Conservation (phyloP, 2,329 filamentous ascomycete genomes). For the Stylonectria norvegica region DNA sequence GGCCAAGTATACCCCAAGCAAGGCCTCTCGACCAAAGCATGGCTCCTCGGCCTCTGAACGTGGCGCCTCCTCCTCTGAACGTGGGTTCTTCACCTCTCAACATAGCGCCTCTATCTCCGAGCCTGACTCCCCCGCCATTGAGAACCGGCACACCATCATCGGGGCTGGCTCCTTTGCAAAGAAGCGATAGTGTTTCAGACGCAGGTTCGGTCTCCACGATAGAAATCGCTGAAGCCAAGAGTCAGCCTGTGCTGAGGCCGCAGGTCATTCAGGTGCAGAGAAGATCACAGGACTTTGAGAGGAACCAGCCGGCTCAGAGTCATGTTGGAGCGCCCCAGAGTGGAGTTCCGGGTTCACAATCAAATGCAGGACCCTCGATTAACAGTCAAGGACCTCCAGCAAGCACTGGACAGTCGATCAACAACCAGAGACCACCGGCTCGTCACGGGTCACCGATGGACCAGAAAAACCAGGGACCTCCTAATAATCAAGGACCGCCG, state of each 20-base stretch:
- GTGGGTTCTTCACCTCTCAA: too few species aligned
- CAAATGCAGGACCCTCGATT: too few species aligned
- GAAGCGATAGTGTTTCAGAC: conserved; percentile 22
- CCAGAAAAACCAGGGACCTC: neutral
- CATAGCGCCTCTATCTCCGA: too few species aligned
- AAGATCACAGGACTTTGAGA: conserved; percentile 11
- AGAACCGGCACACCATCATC: too few species aligned
- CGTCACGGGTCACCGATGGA: neutral
- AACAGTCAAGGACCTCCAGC: too few species aligned
- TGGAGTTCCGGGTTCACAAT: too few species aligned
- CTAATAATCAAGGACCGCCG: neutral
- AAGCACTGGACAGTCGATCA: too few species aligned
- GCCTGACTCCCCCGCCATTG: too few species aligned
- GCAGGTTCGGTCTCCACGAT: conserved; percentile 21
- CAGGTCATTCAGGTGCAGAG: conserved; percentile 25
- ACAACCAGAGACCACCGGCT: neutral
- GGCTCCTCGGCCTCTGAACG: too few species aligned
- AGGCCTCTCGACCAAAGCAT: neutral
- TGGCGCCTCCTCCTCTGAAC: too few species aligned
- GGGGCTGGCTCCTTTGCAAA: conserved; percentile 15
- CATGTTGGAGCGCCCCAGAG: too few species aligned
- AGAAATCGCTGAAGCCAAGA: conserved; percentile 24
- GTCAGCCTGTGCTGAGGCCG: conserved; percentile 23
- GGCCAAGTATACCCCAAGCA: neutral
- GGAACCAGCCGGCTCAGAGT: conserved; percentile 2